Conservation (phyloP, 257 asterid species). For the Cordia subcordata region DNA sequence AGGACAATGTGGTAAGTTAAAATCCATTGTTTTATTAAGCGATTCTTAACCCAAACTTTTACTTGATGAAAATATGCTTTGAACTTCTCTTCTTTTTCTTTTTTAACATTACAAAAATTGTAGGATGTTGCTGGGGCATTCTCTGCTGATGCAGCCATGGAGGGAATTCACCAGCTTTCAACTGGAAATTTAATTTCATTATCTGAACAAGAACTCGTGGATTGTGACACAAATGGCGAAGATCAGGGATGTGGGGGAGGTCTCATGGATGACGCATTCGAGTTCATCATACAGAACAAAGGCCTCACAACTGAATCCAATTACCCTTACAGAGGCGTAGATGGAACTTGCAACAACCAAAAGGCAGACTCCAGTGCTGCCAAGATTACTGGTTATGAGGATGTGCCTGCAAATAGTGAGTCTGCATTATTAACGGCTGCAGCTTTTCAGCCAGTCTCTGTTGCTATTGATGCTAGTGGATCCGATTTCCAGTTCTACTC, state of each 20-base stretch:
- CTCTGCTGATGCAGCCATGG: background rate
- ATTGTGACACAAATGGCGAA: background rate
- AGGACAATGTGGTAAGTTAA: slow-evolving; percentile 22
- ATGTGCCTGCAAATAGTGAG: background rate
- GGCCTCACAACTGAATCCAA: background rate
- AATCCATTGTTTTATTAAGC: too few relatives aligned
- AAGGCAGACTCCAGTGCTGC: background rate
- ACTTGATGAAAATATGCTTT: background rate
- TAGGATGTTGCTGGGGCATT: background rate
- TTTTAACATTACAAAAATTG: background rate
- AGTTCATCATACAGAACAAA: background rate
- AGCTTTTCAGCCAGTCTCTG: background rate
- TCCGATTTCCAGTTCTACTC: background rate
- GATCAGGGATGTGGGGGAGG: background rate
- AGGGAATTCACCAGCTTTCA: background rate
- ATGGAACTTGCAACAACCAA: background rate
- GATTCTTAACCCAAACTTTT: background rate
- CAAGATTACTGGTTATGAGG: background rate
- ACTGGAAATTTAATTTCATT: background rate
- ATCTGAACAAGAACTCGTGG: background rate
- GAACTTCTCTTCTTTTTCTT: background rate
- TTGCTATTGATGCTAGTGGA: background rate
- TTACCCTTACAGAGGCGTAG: background rate
- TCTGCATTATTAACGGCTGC: background rate
- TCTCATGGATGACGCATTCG: background rate